phyloP scores from a whole-genome alignment of 805 yeast species.

The Lipomyces starkeyi region DNA sequence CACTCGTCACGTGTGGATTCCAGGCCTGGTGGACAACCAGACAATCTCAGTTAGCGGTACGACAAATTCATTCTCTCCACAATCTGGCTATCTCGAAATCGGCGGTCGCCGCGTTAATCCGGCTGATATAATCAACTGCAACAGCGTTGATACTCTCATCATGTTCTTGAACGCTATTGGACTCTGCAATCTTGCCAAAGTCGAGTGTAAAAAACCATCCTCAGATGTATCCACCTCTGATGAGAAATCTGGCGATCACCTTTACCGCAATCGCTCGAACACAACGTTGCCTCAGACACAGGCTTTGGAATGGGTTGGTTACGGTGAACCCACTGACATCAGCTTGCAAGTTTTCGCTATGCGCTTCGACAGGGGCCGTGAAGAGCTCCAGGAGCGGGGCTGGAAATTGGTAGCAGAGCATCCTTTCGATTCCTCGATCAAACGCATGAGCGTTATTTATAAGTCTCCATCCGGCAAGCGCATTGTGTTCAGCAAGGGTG shows the following conservation, averaged over 20 bases:
- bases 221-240: constrained; percentile 41
- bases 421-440: constrained; percentile 79
- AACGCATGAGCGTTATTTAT: constrained; percentile 73
- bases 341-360: constrained; percentile 80
- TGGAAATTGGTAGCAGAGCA: constrained; percentile 61
- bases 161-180: constrained; percentile 71
- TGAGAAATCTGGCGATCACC: constrained; percentile 43
- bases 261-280: background rate
- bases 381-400: constrained; percentile 49
- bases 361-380: constrained; percentile 60
- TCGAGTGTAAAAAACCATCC: constrained; percentile 49
- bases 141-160: constrained; percentile 8
- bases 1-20: constrained; percentile 72
- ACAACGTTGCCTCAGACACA: background rate
- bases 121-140: background rate
- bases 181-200: constrained; percentile 78
- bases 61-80: constrained; percentile 31
- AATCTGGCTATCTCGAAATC: constrained; percentile 29
- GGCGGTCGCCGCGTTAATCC: constrained; percentile 16
- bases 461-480: constrained; percentile 29
- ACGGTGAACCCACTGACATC: constrained; percentile 90
- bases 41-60: constrained; percentile 27
- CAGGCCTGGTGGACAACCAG: constrained; percentile 54
- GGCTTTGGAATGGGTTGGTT: constrained; percentile 65
- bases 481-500: constrained; percentile 67